These are phyloP conservation scores for Nannochloropsis gaditana DNA, from an alignment of 108 stramenopile species.

Conservation along the genomic window DNA sequence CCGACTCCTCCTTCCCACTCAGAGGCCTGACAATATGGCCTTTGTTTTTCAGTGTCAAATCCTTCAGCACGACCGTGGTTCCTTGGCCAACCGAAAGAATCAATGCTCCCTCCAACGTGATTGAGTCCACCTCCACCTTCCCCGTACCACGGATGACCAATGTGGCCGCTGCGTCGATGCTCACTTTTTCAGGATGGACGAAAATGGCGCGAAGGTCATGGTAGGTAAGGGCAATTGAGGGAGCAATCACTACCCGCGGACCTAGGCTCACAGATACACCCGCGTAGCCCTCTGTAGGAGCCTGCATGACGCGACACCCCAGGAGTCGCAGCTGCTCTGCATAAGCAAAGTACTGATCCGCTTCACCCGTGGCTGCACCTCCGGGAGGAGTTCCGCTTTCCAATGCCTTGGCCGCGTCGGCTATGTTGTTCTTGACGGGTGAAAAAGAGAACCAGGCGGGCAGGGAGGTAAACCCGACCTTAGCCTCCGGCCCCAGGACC, in stretches of 20 bases:
- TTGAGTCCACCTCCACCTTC: not conserved
- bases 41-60: not conserved
- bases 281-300: not conserved
- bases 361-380: constrained; percentile 81
- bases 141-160: not conserved
- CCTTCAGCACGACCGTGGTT: not conserved
- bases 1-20: not conserved
- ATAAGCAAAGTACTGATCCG: constrained; percentile 62
- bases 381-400: constrained; percentile 75
- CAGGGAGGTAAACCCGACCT: constrained; percentile 89
- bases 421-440: constrained; percentile 88
- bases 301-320: constrained; percentile 34
- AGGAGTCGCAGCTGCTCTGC: constrained; percentile 48
- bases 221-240: not conserved
- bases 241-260: not conserved
- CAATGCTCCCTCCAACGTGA: not conserved
- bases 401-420: constrained; percentile 73
- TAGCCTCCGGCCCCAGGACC: constrained; percentile 63
- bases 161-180: not conserved
- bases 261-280: not conserved
- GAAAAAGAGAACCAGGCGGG: constrained; percentile 70
- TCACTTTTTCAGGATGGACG: not conserved
- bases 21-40: not conserved
- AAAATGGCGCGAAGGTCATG: not conserved
- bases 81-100: not conserved